phyloP scores from a whole-genome alignment of 306 rosid species.

The Fragaria vesca region DNA sequence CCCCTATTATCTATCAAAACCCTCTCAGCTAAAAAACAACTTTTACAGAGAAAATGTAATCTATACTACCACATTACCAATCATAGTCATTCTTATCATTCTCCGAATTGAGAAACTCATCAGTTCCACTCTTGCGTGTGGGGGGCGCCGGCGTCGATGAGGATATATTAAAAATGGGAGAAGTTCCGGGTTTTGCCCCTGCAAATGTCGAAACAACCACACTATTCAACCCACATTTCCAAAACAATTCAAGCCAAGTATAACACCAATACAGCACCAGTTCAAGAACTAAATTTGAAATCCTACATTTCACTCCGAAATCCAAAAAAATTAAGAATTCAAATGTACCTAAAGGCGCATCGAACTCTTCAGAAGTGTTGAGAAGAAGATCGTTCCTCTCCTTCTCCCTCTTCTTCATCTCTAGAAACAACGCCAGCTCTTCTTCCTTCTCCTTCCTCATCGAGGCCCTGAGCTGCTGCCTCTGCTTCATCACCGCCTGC shows the following conservation, averaged over 20 bases:
- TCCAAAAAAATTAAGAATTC: background rate
- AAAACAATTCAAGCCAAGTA: background rate
- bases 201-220: slow-evolving; percentile 24
- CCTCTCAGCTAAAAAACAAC: background rate
- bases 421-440: slow-evolving; percentile 78
- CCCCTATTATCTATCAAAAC: background rate
- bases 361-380: slow-evolving; percentile 63
- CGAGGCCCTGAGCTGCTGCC: slow-evolving; percentile 54
- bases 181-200: slow-evolving; percentile 57
- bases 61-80: slow-evolving; percentile 52
- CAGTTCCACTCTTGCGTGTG: slow-evolving; percentile 57
- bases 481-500: slow-evolving; percentile 60
- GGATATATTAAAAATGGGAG: slow-evolving; percentile 59
- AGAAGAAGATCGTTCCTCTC: slow-evolving; percentile 82
- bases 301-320: background rate
- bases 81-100: slow-evolving; percentile 86
- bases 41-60: background rate
- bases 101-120: slow-evolving; percentile 78
- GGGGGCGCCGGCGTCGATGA: slow-evolving; percentile 60
- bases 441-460: slow-evolving; percentile 77
- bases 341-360: slow-evolving; percentile 59
- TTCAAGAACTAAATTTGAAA: background rate
- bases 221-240: background rate
- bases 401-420: slow-evolving; percentile 90
- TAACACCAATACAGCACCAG: background rate